A percentile compares a stretch with the other conserved stretches of the same genome.
Evolutionary conservation across 495 filamentous ascomycete species (phyloP).

Genomic region (Penicillium steckii): DNA sequence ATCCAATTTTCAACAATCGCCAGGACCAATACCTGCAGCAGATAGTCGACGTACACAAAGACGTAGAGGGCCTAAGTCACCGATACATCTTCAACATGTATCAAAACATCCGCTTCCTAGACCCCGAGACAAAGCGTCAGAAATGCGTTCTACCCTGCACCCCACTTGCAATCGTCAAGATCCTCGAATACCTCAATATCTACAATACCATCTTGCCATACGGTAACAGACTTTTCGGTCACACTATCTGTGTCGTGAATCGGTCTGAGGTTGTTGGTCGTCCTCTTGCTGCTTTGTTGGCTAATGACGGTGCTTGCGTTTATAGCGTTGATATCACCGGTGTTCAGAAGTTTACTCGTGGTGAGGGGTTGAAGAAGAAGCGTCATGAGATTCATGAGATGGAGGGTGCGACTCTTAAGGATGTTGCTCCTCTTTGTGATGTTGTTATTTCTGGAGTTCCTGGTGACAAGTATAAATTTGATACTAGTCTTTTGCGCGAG

Average conservation of each 20-base stretch:
- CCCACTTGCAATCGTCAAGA: conserved; percentile 92
- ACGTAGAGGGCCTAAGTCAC: conserved; percentile 94
- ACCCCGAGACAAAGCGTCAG: conserved; percentile 67
- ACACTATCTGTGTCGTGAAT: conserved; percentile 93
- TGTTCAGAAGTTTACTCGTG: conserved; percentile 89
- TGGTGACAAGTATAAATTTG: conserved; percentile 80
- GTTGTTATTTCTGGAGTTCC: conserved; percentile 96
- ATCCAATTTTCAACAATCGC: conserved; percentile 87
- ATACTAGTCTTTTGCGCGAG: conserved; percentile 74
- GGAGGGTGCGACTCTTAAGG: conserved; percentile 68
- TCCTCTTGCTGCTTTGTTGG: conserved; percentile 89
- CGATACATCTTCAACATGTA: conserved; percentile 99
- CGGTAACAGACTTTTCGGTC: conserved; percentile 87
- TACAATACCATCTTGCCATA: conserved; percentile 96
- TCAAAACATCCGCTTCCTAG: conserved; percentile 93
- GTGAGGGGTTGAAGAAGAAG: conserved; percentile 74
- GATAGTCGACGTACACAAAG: conserved; percentile 84
- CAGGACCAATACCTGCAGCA: conserved; percentile 95
- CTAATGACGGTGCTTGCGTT: conserved; percentile 93
- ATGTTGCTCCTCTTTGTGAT: conserved; percentile 83
- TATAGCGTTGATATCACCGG: conserved; percentile 92
- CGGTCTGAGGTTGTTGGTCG: conserved; percentile 92
- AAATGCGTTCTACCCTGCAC: conserved; percentile 96
- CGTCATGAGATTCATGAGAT: conserved; percentile 82
- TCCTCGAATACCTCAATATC: conserved; percentile 89